These are phyloP conservation scores for Cyclospora cayetanensis DNA, from an alignment of 169 alveolate species.

Conservation along the genomic window DNA sequence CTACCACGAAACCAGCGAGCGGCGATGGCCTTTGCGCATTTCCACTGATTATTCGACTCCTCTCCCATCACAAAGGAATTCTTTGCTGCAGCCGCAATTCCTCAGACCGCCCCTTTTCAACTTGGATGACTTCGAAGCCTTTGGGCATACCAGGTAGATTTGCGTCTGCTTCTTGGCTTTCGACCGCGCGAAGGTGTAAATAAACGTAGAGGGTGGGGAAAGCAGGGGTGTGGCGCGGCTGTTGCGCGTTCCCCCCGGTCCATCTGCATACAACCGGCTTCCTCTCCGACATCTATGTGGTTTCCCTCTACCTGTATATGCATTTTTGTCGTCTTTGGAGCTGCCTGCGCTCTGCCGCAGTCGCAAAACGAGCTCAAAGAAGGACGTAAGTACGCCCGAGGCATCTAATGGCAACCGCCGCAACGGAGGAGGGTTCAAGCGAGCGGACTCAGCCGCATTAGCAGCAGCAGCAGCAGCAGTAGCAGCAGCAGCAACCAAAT, in stretches of 20 bases:
- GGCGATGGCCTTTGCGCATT: constrained; percentile 62
- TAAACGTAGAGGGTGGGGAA: too few species aligned
- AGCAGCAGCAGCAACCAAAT: background rate
- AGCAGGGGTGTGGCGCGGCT: too few species aligned
- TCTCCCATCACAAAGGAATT: background rate
- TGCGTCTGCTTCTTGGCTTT: too few species aligned
- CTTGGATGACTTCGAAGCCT: constrained; percentile 72
- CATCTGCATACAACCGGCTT: too few species aligned
- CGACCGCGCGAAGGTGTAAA: too few species aligned
- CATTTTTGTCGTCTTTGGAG: too few species aligned
- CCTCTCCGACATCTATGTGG: too few species aligned
- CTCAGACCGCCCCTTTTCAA: constrained; percentile 67
- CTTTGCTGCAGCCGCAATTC: constrained; percentile 52
- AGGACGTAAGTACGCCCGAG: background rate
- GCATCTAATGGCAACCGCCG: background rate
- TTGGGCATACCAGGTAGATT: constrained; percentile 65
- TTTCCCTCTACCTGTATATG: too few species aligned
- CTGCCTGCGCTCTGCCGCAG: too few species aligned
- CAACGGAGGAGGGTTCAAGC: background rate
- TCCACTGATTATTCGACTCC: constrained; percentile 16
- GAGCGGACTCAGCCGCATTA: background rate
- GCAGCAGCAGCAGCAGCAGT: constrained; percentile 10
- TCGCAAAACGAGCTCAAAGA: background rate
- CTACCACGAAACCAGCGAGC: constrained; percentile 75
- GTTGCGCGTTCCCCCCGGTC: too few species aligned